A percentile compares a stretch with the other conserved stretches of the same genome.
These are phyloP conservation scores for Fusarium illudens DNA, from an alignment of 2,329 filamentous ascomycete genomes.

Conservation along the genomic window DNA sequence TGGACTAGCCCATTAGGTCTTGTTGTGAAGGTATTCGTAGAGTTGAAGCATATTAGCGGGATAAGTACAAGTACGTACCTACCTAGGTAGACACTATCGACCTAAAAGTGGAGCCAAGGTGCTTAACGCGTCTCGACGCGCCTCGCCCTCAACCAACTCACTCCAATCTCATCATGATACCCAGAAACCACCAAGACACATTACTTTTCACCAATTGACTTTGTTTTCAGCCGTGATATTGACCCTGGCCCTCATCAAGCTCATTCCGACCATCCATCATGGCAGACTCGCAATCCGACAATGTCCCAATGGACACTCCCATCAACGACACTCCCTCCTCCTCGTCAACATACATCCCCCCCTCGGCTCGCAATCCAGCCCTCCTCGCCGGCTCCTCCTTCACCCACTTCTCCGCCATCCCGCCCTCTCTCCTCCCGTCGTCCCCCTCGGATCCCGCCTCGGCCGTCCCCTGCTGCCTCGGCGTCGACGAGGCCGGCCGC, in stretches of 20 bases:
- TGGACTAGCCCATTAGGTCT: too few species aligned
- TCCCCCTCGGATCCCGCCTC: slow-evolving; percentile 47
- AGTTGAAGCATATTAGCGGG: not conserved
- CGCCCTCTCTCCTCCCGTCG: slow-evolving; percentile 63
- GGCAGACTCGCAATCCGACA: slow-evolving; percentile 52
- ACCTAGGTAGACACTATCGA: too few species aligned
- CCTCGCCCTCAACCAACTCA: slow-evolving; percentile 5
- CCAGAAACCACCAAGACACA: not conserved
- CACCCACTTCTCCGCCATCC: slow-evolving; percentile 75
- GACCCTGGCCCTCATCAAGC: too few species aligned
- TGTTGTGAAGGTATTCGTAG: not conserved
- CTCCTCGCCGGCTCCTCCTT: slow-evolving; percentile 74
- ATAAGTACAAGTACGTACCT: not conserved
- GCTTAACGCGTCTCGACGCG: slow-evolving; percentile 37
- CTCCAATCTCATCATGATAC: not conserved
- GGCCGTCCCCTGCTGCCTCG: slow-evolving; percentile 71
- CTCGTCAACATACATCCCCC: slow-evolving; percentile 66
- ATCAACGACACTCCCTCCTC: slow-evolving; percentile 11
- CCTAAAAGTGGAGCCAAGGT: not conserved
- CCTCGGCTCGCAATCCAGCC: slow-evolving; percentile 67
- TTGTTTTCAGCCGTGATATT: not conserved
- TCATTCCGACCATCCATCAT: slow-evolving; percentile 36
- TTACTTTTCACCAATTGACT: slow-evolving; percentile 1
- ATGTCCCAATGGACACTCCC: slow-evolving; percentile 37
- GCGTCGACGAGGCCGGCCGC: slow-evolving; percentile 92